Evolutionary conservation across 495 filamentous ascomycete genomes (phyloP).

Genomic region (Penicillium malachiteum): DNA sequence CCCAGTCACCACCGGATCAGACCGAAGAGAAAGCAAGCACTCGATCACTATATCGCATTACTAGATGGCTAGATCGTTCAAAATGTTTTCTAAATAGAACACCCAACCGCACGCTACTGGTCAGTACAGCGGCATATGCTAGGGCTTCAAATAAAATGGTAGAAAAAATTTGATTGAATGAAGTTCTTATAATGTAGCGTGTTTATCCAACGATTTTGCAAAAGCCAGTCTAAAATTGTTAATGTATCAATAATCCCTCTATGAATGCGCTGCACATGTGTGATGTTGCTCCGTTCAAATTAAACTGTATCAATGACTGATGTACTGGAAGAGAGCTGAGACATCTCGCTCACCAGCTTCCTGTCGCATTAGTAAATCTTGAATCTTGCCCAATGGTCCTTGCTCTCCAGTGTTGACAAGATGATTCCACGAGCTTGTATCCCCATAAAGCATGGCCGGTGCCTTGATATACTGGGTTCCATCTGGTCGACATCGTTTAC

Average conservation of each 20-base stretch:
- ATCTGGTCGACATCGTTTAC: conserved; percentile 87
- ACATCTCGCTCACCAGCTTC: conserved; percentile 78
- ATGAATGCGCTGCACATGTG: background rate
- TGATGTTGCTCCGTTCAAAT: conserved; percentile 3
- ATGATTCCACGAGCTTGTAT: conserved; percentile 99
- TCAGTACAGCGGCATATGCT: no score
- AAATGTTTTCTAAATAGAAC: no score
- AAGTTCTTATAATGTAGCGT: background rate
- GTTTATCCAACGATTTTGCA: background rate
- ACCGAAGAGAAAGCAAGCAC: background rate
- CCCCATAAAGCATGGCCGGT: conserved; percentile 91
- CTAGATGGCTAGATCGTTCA: no score
- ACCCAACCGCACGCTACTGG: no score
- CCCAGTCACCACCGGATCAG: background rate
- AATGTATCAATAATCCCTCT: background rate
- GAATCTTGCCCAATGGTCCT: conserved; percentile 72
- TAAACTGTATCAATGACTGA: conserved; percentile 71
- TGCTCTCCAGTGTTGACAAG: conserved; percentile 74
- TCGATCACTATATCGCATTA: background rate
- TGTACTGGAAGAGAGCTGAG: conserved; percentile 96
- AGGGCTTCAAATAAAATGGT: no score
- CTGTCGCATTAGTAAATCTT: conserved; percentile 88
- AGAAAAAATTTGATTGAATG: no score
- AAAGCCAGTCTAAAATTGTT: background rate
- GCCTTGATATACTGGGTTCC: conserved; percentile 85